Evolutionary conservation across 805 yeast species (phyloP).

Genomic region (Ogataea glucozyma): DNA sequence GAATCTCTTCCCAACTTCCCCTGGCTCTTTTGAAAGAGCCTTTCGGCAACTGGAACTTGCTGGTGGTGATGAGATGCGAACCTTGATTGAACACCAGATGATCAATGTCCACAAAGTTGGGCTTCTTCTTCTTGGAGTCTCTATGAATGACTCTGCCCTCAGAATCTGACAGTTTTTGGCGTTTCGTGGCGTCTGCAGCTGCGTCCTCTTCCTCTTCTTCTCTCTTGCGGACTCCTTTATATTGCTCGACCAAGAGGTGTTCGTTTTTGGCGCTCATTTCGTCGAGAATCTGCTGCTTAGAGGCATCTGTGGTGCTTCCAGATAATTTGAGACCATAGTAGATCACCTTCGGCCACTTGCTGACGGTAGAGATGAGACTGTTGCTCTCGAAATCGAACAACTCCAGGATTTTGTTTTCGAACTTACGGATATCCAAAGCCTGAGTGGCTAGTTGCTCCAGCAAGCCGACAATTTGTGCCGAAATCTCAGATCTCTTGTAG

Average conservation of each 20-base stretch:
- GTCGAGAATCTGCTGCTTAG: constrained; percentile 39
- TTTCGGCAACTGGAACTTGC: constrained; percentile 72
- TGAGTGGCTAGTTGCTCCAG: constrained; percentile 37
- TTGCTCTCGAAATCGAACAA: constrained; percentile 53
- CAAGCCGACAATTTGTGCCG: constrained; percentile 41
- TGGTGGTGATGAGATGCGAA: constrained; percentile 61
- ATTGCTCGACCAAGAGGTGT: constrained; percentile 43
- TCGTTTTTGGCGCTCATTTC: constrained; percentile 49
- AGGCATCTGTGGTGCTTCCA: constrained; percentile 24
- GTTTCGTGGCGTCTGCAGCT: constrained; percentile 11
- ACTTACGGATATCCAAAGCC: constrained; percentile 39
- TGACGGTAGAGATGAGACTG: constrained; percentile 48
- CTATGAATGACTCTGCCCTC: constrained; percentile 10
- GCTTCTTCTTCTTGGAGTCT: constrained; percentile 27
- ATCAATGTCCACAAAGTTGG: constrained; percentile 63
- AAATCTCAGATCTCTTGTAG: constrained; percentile 35
- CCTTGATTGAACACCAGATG: constrained; percentile 72
- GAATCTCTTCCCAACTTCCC: constrained; percentile 81
- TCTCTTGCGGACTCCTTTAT: constrained; percentile 31
- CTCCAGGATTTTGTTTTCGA: constrained; percentile 56
- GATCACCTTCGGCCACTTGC: constrained; percentile 41
- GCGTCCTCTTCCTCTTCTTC: constrained; percentile 13
- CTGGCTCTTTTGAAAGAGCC: constrained; percentile 80
- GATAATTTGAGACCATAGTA: constrained; percentile 34
- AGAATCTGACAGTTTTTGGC: constrained; percentile 9